phyloP scores from a whole-genome alignment of 768 basidiomycete species.

The Lactifluus echinatus region DNA sequence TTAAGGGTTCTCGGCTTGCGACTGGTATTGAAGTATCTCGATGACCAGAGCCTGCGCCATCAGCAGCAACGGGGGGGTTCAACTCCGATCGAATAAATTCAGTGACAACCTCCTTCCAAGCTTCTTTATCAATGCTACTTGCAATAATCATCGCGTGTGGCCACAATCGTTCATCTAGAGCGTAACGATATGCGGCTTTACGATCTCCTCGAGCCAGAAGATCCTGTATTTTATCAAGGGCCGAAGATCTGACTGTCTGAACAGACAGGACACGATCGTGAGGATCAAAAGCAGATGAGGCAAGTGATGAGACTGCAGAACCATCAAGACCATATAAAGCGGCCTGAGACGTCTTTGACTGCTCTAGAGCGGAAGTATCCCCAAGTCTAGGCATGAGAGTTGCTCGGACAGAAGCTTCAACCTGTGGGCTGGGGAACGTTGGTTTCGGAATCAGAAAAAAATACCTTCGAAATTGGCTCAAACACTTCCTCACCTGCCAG shows the following conservation, averaged over 20 bases:
- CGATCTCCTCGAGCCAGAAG: constrained; percentile 80
- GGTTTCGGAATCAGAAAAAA: not conserved
- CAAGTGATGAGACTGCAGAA: constrained; percentile 7
- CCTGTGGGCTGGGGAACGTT: constrained; percentile 38
- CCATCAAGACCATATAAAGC: constrained; percentile 12
- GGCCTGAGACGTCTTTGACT: constrained; percentile 9
- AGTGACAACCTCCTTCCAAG: constrained; percentile 84
- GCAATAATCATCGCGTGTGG: constrained; percentile 93
- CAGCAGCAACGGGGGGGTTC: constrained; percentile 31
- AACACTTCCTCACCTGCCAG: constrained; percentile 61
- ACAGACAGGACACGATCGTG: constrained; percentile 50
- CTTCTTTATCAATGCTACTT: constrained; percentile 84
- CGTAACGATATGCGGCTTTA: constrained; percentile 78
- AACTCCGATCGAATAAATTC: constrained; percentile 82
- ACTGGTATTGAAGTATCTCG: constrained; percentile 22
- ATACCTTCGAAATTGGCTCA: not conserved
- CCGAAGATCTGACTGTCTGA: constrained; percentile 49
- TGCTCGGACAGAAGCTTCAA: constrained; percentile 68
- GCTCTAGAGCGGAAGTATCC: constrained; percentile 15
- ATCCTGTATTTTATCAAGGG: constrained; percentile 70
- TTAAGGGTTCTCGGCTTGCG: constrained; percentile 62
- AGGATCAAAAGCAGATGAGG: constrained; percentile 21
- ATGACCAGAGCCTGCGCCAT: constrained; percentile 14
- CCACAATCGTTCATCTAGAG: constrained; percentile 86
- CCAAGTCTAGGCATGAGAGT: constrained; percentile 57